Percentiles rank a stretch among this genome's conserved stretches.
These are phyloP conservation scores for Nannochloris sp. DNA, from an alignment of 139 green algal species.

Conservation along the genomic window DNA sequence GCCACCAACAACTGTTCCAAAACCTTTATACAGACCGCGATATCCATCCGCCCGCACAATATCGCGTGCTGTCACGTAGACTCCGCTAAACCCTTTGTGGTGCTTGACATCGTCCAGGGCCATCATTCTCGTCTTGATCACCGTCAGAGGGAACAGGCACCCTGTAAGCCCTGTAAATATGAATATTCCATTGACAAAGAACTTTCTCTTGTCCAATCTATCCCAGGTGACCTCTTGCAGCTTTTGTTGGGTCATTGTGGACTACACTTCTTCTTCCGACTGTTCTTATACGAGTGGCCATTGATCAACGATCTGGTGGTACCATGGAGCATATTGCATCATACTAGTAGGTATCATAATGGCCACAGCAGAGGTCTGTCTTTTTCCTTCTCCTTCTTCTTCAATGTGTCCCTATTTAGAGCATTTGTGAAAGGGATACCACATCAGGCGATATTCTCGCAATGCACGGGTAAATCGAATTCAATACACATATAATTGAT, in stretches of 20 bases:
- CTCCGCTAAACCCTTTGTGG: slow-evolving; percentile 42
- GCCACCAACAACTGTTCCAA: slow-evolving; percentile 58
- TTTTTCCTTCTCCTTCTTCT: too few species aligned
- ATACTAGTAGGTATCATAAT: too few species aligned
- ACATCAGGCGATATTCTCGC: too few species aligned
- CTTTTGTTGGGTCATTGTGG: neutral
- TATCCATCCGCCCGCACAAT: slow-evolving; percentile 70
- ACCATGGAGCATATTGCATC: too few species aligned
- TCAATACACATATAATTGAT: too few species aligned
- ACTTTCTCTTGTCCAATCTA: slow-evolving; percentile 79
- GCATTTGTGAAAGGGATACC: too few species aligned
- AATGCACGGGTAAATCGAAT: too few species aligned
- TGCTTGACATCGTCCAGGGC: slow-evolving; percentile 37
- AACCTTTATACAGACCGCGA: slow-evolving; percentile 82
- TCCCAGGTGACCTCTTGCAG: slow-evolving; percentile 12
- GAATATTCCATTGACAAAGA: slow-evolving; percentile 70
- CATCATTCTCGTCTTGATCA: slow-evolving; percentile 92
- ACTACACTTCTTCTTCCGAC: too few species aligned
- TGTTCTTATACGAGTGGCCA: too few species aligned
- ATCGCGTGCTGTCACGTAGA: slow-evolving; percentile 32
- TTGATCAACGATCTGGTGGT: too few species aligned
- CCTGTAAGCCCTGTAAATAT: slow-evolving; percentile 48
- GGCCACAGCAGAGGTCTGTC: too few species aligned
- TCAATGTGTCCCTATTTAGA: too few species aligned
- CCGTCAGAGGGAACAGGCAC: slow-evolving; percentile 75